These are phyloP conservation scores for Eutrema salsugineum DNA, from an alignment of 441 rosid species.

Conservation along the genomic window DNA sequence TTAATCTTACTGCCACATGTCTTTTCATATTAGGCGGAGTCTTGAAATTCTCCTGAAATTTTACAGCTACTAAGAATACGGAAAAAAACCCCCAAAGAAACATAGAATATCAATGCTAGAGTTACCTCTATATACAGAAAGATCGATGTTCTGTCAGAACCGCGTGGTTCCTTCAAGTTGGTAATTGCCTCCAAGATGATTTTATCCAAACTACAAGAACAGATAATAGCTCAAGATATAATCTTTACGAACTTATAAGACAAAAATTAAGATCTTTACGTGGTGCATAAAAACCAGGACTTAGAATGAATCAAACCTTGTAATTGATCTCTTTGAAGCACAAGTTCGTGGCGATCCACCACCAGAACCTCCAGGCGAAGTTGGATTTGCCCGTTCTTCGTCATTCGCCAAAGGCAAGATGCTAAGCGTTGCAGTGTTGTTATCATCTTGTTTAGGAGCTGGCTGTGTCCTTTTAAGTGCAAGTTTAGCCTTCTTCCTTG, in stretches of 20 bases:
- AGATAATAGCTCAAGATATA: slow-evolving; percentile 1
- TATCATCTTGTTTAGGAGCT: slow-evolving; percentile 35
- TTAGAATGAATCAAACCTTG: slow-evolving; percentile 46
- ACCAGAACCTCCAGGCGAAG: slow-evolving; percentile 41
- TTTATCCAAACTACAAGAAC: slow-evolving; percentile 61
- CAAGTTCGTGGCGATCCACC: slow-evolving; percentile 41
- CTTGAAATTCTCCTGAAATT: slow-evolving; percentile 58
- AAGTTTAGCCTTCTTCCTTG: slow-evolving; percentile 64
- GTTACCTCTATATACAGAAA: slow-evolving; percentile 72
- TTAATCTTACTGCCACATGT: slow-evolving; percentile 63
- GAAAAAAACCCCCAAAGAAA: slow-evolving; percentile 6
- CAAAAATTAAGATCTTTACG: not conserved
- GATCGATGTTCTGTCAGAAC: slow-evolving; percentile 82
- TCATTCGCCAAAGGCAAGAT: slow-evolving; percentile 32
- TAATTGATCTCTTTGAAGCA: slow-evolving; percentile 51
- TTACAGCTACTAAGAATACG: not conserved
- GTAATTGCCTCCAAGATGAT: slow-evolving; percentile 74
- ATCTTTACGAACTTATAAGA: not conserved
- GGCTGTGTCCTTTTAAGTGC: slow-evolving; percentile 42
- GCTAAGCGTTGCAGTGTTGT: slow-evolving; percentile 32
- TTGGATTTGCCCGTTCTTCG: slow-evolving; percentile 35
- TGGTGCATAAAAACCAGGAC: not conserved
- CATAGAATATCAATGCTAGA: slow-evolving; percentile 3
- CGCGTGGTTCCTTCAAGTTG: slow-evolving; percentile 73
- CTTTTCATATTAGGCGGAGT: slow-evolving; percentile 65